Base-by-base conservation (phyloP, 768 basidiomycete species). In the Mycena sanguinolenta region DNA sequence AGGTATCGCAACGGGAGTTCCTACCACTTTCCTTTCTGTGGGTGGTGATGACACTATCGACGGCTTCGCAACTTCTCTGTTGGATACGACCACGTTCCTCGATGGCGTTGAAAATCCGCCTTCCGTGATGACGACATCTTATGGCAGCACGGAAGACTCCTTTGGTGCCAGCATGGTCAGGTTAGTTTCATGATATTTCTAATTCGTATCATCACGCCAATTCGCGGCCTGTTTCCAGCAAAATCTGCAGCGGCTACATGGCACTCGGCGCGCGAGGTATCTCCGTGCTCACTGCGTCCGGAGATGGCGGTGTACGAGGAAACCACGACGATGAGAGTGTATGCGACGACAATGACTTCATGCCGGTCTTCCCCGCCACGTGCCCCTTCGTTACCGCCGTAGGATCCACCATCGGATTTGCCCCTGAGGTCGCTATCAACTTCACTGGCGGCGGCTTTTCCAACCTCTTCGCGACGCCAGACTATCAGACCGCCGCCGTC, bases 361-460 rank as follows among this genome's bases (percentile, higher is more conserved):
- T 74, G 49, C 82, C 83, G 6, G 39, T 28, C n/a, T 66, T 70
- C 50, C 69, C 64, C 38, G 64, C 57, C 21, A 16, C 59, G 0
- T 61, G 58, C 50, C 65, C 65, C n/a, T 57, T 23, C 55, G 42
- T 66, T 2, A 66, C 65, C 5, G 5, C 34, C 30, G 65, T 62
- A 16, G 66, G 66, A 21, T 44, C 54, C 5, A 68, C 66, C 3
- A 17, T 23, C 1, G 58, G 66, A 8, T 67, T 36, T 23, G 44
- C 25, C 0, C 66, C 66, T 16, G 66, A 68, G 23, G n/a, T n/a
- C 7, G 66, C 66, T 3, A 38, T 39, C 30, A 53, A 55, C 53
- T 73, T 75, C 61, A 70, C 82, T n/a, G 71, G 82, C 23, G 83
- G 84, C 49, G 83, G 83, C 59, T 84, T 84, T 73, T 80, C 81